Percentiles rank a stretch among this genome's conserved stretches.
phyloP scores from a whole-genome alignment of 1,284 basidiomycete species.

The Singerocomus inundabilis region DNA sequence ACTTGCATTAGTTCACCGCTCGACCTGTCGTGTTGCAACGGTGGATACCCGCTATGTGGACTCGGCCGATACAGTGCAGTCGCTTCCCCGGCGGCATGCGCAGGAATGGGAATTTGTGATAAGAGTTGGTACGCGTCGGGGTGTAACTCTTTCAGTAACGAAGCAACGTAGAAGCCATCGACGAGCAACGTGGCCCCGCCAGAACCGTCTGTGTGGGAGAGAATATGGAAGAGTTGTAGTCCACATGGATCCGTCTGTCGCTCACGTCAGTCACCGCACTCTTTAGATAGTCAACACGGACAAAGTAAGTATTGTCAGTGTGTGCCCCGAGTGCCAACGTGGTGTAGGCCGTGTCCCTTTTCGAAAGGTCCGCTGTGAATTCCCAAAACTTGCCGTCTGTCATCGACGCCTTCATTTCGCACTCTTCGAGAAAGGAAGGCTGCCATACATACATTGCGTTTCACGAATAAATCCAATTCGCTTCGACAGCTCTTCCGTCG shows the following conservation, averaged over 20 bases:
- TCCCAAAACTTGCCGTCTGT: constrained; percentile 95
- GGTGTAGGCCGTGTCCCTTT: constrained; percentile 92
- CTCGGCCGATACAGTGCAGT: constrained; percentile 63
- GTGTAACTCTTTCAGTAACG: constrained; percentile 70
- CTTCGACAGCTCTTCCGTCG: constrained; percentile 76
- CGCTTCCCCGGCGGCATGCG: constrained; percentile 86
- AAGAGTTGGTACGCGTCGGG: constrained; percentile 76
- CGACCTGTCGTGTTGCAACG: constrained; percentile 62
- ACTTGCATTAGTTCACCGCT: constrained; percentile 74
- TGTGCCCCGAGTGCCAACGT: constrained; percentile 86
- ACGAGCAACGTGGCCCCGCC: constrained; percentile 91
- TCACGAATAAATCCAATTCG: constrained; percentile 89
- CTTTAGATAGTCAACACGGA: constrained; percentile 35
- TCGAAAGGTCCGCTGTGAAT: constrained; percentile 89
- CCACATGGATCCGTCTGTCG: constrained; percentile 88
- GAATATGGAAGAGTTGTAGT: constrained; percentile 92
- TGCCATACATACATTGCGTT: constrained; percentile 72
- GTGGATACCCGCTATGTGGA: constrained; percentile 61
- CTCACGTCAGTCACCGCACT: constrained; percentile 14
- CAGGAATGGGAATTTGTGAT: constrained; percentile 67
- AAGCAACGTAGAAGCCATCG: constrained; percentile 92
- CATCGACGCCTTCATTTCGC: constrained; percentile 1
- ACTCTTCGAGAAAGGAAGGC: constrained; percentile 2
- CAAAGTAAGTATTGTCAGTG: constrained; percentile 95
- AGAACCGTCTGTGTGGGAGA: constrained; percentile 78